These are phyloP conservation scores for Multifurca ochricompacta DNA, from an alignment of 768 basidiomycete genomes.

Conservation along the genomic window DNA sequence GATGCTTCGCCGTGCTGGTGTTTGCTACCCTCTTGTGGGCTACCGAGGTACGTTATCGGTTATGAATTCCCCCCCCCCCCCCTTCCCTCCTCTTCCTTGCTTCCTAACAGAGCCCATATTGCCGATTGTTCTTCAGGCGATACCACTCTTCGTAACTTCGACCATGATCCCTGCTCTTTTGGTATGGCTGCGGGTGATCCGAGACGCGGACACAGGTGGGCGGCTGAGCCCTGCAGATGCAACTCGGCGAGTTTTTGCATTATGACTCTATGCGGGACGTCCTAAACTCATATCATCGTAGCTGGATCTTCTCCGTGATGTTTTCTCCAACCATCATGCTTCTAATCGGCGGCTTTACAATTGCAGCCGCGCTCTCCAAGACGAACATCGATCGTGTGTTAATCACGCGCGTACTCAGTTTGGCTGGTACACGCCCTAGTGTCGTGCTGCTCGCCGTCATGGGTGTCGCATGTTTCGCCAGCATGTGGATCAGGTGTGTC, in stretches of 20 bases:
- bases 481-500: constrained; percentile 94
- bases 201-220: constrained; percentile 43
- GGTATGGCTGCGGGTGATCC: constrained; percentile 75
- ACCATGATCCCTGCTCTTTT: constrained; percentile 81
- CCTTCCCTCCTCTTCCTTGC: not conserved
- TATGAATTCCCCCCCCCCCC: not conserved
- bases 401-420: constrained; percentile 81
- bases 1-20: constrained; percentile 81
- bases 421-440: constrained; percentile 83
- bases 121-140: constrained; percentile 53
- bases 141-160: constrained; percentile 96
- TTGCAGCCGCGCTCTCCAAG: constrained; percentile 92
- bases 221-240: constrained; percentile 58
- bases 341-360: constrained; percentile 95
- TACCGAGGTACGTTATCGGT: constrained; percentile 64
- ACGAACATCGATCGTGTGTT: constrained; percentile 89
- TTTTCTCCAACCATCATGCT: constrained; percentile 99
- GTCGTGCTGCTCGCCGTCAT: constrained; percentile 90
- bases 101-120: not conserved
- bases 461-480: constrained; percentile 94
- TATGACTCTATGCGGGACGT: not conserved
- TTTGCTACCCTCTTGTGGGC: constrained; percentile 96
- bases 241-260: constrained; percentile 62
- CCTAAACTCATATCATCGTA: constrained; percentile 27
- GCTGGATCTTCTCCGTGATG: constrained; percentile 90